These are phyloP conservation scores for Cystofilobasidium macerans DNA, from an alignment of 768 basidiomycete genomes.

Conservation along the genomic window DNA sequence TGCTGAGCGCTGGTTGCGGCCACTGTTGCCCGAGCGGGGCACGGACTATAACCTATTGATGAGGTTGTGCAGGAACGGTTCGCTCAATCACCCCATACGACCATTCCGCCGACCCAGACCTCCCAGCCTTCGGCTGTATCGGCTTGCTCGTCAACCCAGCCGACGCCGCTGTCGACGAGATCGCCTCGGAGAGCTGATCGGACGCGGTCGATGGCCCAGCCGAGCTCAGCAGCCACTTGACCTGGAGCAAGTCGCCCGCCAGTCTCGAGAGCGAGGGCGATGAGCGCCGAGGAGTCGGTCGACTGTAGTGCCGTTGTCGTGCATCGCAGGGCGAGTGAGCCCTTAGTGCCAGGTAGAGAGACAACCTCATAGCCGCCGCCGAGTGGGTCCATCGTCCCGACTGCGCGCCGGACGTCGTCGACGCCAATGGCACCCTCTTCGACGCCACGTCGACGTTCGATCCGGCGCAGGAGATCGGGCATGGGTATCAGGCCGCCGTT, in stretches of 20 bases:
- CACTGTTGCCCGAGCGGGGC: too few species aligned
- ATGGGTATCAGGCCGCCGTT: constrained; percentile 91
- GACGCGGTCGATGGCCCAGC: constrained; percentile 71
- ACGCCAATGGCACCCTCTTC: constrained; percentile 62
- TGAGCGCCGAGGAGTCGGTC: constrained; percentile 78
- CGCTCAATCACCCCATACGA: constrained; percentile 57
- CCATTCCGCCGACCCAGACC: constrained; percentile 81
- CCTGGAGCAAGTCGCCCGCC: constrained; percentile 58
- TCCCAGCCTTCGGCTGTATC: constrained; percentile 45
- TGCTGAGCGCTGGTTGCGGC: too few species aligned
- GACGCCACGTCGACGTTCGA: constrained; percentile 61
- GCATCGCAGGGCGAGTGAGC: constrained; percentile 44
- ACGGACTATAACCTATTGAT: too few species aligned
- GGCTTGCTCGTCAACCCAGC: constrained; percentile 88
- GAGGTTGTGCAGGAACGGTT: too few species aligned
- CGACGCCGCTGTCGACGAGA: constrained; percentile 70
- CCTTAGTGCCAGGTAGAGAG: constrained; percentile 51
- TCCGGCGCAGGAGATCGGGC: constrained; percentile 65
- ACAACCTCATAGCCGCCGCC: constrained; percentile 85
- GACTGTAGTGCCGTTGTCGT: constrained; percentile 55
- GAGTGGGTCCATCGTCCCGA: constrained; percentile 76
- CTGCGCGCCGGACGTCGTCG: constrained; percentile 70
- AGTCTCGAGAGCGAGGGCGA: constrained; percentile 46
- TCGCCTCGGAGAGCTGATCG: constrained; percentile 68
- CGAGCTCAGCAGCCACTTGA: constrained; percentile 48